Evolutionary conservation across 306 rosid genomes (phyloP).

Genomic region (Gastrolobium villosum): DNA sequence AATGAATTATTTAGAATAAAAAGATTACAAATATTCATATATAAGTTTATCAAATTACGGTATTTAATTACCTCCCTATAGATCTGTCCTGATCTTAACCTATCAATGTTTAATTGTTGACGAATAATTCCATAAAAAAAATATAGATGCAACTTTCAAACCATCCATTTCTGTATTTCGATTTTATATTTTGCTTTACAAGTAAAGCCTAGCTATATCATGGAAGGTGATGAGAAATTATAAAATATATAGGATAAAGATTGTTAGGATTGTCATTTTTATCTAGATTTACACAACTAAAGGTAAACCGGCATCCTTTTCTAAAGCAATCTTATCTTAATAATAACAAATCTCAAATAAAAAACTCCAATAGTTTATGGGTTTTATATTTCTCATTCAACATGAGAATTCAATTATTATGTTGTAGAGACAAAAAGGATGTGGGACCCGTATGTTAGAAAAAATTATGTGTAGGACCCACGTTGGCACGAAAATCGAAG

Average conservation of each 20-base stretch:
- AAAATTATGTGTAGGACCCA: too few relatives aligned
- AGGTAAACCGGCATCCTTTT: not conserved
- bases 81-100: not conserved
- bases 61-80: too few relatives aligned
- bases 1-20: too few relatives aligned
- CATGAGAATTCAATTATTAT: too few relatives aligned
- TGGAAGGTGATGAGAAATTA: not conserved
- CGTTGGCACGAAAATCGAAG: too few relatives aligned
- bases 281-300: not conserved
- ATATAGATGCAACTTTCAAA: not conserved
- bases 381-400: too few relatives aligned
- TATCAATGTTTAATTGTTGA: not conserved
- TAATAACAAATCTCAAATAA: conserved; percentile 28
- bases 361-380: too few relatives aligned
- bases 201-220: not conserved
- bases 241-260: not conserved
- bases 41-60: too few relatives aligned
- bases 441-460: too few relatives aligned
- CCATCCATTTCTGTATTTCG: not conserved
- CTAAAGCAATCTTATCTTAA: not conserved
- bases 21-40: too few relatives aligned
- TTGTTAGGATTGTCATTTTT: not conserved
- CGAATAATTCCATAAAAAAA: too few relatives aligned
- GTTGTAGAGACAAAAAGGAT: too few relatives aligned
- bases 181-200: not conserved